Base-by-base conservation (phyloP, 257 asterid species). In the Nicotiana knightiana region DNA sequence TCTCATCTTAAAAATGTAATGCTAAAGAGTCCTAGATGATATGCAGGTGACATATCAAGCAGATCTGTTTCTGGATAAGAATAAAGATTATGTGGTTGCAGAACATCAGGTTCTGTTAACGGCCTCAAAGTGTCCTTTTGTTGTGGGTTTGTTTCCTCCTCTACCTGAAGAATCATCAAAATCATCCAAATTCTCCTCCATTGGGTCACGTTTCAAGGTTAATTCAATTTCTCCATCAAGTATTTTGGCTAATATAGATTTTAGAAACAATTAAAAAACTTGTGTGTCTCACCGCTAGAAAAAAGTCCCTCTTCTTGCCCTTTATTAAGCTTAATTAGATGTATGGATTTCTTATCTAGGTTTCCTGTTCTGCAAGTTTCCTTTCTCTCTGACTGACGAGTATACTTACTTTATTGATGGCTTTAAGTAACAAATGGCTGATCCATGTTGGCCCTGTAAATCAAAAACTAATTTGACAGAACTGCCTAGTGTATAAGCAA, bases 141-240 rank as follows among this genome's bases (percentile, higher is more conserved):
- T 90, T 46, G 97, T 97, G 87, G 91, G 98, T 86, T 94, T 96
- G 85, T 94, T 96, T 88, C 99, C 99, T 83, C 88, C 94, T 81
- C 93, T 89, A 83, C 97, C 98, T 48, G 94, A 92, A 86, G 99
- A 96, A 82, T 91, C 98, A 80, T 93, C 98, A 0, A 96, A 94
- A 81, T 94, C 99, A 12, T 96, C 99, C 87, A 96, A 96, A 88
- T 96, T 96, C 89, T 96, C 99, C 81, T 96, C 99, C 37, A 96
- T 96, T 16, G 99, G 99, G 37, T 90, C 99, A 79, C 97, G 98
- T 62, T 96, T 96, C 83, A 96, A 96, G 99, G 99, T 94, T 87
- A 48, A 82, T 71, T 30, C 84, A 48, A 28, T 16, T 48, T 51
- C 59, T 75, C 63, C 63, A 8, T 75, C 63, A 48, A 75, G 26